Percentiles rank a stretch among this genome's conserved stretches.
phyloP scores from a whole-genome alignment of 73 alveolate species.

The Stentor roeselii region DNA sequence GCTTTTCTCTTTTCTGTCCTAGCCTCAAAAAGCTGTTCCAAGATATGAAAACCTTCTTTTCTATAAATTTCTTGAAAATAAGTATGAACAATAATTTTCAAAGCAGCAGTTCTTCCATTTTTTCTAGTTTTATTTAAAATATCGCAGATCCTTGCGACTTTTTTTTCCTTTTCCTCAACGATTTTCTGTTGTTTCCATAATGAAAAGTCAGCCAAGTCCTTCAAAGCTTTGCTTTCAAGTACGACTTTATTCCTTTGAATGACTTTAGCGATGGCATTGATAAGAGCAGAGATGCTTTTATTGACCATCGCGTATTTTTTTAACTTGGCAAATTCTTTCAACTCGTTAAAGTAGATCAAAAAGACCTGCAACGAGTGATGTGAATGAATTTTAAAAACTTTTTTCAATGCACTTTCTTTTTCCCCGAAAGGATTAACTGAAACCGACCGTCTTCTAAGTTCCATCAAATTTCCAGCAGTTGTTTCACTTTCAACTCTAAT shows the following conservation, averaged over 20 bases:
- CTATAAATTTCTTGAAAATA: too few relatives aligned
- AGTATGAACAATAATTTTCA: too few relatives aligned
- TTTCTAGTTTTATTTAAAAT: too few relatives aligned
- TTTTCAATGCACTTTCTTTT: not conserved
- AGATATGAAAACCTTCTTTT: too few relatives aligned
- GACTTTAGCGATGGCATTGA: not conserved
- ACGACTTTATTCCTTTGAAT: not conserved
- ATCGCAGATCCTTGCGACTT: too few relatives aligned
- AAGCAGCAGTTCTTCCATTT: too few relatives aligned
- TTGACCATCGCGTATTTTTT: not conserved
- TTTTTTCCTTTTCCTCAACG: not conserved
- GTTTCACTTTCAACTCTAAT: not conserved
- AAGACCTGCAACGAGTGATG: not conserved
- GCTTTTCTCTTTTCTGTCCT: too few relatives aligned
- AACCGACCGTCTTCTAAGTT: not conserved
- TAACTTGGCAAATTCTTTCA: not conserved
- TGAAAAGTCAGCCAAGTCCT: not conserved
- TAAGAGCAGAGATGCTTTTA: not conserved
- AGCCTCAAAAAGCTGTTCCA: too few relatives aligned
- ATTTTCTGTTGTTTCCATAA: not conserved
- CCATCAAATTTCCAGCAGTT: not conserved
- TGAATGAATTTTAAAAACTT: too few relatives aligned
- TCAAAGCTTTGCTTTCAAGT: not conserved
- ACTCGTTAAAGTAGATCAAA: not conserved
- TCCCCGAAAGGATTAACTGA: not conserved